Conservation (phyloP, 1,139 yeast genomes). For the Candida smagusa region DNA sequence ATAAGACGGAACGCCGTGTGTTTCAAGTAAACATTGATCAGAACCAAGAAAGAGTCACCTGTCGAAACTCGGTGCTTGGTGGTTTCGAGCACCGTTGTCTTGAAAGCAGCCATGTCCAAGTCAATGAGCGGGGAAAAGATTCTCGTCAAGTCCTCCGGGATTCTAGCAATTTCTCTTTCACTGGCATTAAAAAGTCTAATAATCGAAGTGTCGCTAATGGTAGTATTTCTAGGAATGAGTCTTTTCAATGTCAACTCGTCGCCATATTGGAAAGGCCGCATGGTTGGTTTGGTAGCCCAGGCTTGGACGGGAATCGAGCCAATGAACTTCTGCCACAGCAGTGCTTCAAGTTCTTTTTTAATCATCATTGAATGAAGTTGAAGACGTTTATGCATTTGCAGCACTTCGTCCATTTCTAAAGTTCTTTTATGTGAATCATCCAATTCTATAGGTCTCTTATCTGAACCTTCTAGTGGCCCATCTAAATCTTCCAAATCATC, state of each 20-base stretch:
- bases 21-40: conserved; percentile 59
- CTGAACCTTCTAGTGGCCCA: conserved; percentile 7
- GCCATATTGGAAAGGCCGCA: conserved; percentile 48
- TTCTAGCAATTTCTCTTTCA: conserved; percentile 66
- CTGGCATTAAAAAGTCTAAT: conserved; percentile 29
- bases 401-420: neutral
- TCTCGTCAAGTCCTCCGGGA: conserved; percentile 71
- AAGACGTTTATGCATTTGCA: neutral
- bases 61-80: conserved; percentile 54
- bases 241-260: conserved; percentile 43
- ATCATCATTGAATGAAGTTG: conserved; percentile 6
- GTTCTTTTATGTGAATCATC: conserved; percentile 8
- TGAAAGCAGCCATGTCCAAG: conserved; percentile 51
- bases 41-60: conserved; percentile 70
- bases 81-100: conserved; percentile 59
- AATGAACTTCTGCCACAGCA: conserved; percentile 40
- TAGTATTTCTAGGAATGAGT: conserved; percentile 25
- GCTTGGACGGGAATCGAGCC: conserved; percentile 75
- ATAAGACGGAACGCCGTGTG: conserved; percentile 42
- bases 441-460: conserved; percentile 7
- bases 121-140: conserved; percentile 67
- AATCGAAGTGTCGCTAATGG: conserved; percentile 21
- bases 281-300: conserved; percentile 80
- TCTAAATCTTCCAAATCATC: conserved; percentile 6
- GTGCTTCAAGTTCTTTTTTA: conserved; percentile 13